These are phyloP conservation scores for Pseudogymnoascus sp. DNA, from an alignment of 2,329 filamentous ascomycete genomes.

Conservation along the genomic window DNA sequence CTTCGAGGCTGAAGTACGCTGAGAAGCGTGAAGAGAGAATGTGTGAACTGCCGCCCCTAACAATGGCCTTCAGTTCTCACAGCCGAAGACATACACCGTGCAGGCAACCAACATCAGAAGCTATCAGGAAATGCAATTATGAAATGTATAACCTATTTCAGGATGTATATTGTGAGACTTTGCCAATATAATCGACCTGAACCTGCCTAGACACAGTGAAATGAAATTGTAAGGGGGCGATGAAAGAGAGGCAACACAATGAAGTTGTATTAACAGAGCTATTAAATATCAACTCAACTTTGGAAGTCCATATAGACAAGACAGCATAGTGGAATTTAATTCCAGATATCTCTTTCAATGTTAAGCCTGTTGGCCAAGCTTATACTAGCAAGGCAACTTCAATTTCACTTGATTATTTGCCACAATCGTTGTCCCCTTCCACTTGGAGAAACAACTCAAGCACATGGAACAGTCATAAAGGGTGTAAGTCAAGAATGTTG, in stretches of 20 bases:
- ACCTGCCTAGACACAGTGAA: not conserved
- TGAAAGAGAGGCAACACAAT: constrained; percentile 2
- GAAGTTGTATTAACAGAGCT: not conserved
- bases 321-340: not conserved
- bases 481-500: not conserved
- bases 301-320: not conserved
- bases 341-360: not conserved
- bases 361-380: not conserved
- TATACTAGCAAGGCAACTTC: not conserved
- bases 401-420: not conserved
- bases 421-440: not conserved
- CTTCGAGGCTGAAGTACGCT: not conserved
- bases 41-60: not conserved
- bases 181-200: not conserved
- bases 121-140: not conserved
- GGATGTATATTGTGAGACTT: not conserved
- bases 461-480: not conserved
- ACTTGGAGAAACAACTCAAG: not conserved
- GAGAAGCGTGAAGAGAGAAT: not conserved
- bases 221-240: not conserved
- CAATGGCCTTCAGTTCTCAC: not conserved
- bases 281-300: not conserved
- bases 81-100: not conserved
- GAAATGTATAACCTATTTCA: not conserved
- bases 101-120: too few species aligned